Base-by-base conservation (phyloP, 805 yeast species). In the Torulaspora maleeae region DNA sequence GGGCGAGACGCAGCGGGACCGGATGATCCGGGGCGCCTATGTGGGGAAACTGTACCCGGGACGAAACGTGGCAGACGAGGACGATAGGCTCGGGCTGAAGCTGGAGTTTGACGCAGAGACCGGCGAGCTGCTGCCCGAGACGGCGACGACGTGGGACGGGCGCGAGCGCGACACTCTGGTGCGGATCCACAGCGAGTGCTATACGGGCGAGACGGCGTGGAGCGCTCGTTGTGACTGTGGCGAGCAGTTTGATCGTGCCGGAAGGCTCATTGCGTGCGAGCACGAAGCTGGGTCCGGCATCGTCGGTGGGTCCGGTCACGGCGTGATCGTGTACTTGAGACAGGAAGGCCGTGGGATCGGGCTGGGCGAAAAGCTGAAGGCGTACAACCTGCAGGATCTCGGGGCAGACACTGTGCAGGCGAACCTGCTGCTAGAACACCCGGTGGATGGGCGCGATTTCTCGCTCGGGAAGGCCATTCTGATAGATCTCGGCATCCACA, bases 271-370 rank as follows among this genome's bases (percentile, higher is more conserved):
- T 91, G 61, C 65, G 8, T 52, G 61, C 33, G 62, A 60, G 10
- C 55, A 48, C 22, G 67, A 62, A 41, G 38, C 44, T 9, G 58
- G 56, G 20, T 49, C 62, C 7, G 53, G 56, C 9, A 55, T 62
- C 9, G 35, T 41, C 5, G 95, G 95, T 5, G 71, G 75, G 46
- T 75, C 74, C 39, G 96, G 96, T 13, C 84, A 81, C 53, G 99
- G 99, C 17, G 90, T 95, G 56, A 89, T 93, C 41, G 98, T 93
- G 2, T 93, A 93, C 63, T 71, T 93, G 52, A 79, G 99, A 60
- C 99, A 93, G 68, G 99, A 93, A 67, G 99, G 99, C 43, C 80
- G 99, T 48, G 99, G 99, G 15, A 93, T 93, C 49, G 99, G 99
- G 5, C 73, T 93, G n/a, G 96, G 97, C 25, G 99, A 93, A 63